These are phyloP conservation scores for Lachancea fermentati DNA, from an alignment of 805 yeast species.

Conservation along the genomic window DNA sequence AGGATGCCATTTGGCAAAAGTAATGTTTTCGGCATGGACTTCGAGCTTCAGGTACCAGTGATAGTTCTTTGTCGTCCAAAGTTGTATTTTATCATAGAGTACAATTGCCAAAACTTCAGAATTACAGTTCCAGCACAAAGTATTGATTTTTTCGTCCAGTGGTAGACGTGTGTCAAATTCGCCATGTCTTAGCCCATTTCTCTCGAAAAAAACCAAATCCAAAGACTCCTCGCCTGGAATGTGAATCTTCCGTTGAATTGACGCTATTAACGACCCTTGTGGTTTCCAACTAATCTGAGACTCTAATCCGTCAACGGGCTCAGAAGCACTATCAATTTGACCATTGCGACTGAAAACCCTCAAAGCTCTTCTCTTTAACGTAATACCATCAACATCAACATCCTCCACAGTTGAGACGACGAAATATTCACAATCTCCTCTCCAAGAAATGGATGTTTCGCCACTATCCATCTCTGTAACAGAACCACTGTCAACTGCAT, in stretches of 20 bases:
- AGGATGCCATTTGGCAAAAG: constrained; percentile 73
- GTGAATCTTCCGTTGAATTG: constrained; percentile 56
- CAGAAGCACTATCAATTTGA: constrained; percentile 71
- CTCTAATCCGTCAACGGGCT: constrained; percentile 81
- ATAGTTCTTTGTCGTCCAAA: constrained; percentile 90
- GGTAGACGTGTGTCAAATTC: constrained; percentile 68
- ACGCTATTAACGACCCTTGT: constrained; percentile 79
- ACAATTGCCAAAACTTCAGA: constrained; percentile 74
- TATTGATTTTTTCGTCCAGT: constrained; percentile 42
- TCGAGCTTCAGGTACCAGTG: constrained; percentile 95
- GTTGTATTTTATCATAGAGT: constrained; percentile 55
- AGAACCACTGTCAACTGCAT: constrained; percentile 63
- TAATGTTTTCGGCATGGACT: constrained; percentile 34
- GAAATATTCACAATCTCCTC: constrained; percentile 89
- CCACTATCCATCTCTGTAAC: constrained; percentile 50
- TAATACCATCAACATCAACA: constrained; percentile 26
- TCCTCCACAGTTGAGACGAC: constrained; percentile 60
- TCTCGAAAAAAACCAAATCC: constrained; percentile 74
- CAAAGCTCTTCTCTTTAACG: constrained; percentile 59
- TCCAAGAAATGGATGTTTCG: constrained; percentile 66
- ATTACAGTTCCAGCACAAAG: constrained; percentile 73
- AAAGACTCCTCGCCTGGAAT: constrained; percentile 34
- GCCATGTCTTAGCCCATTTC: constrained; percentile 89
- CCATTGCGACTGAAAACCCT: constrained; percentile 83
- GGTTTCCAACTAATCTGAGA: constrained; percentile 81